A percentile compares a stretch with the other conserved stretches of the same genome.
These are phyloP conservation scores for Hirschfeldia incana DNA, from an alignment of 345 rosid genomes.

Conservation along the genomic window DNA sequence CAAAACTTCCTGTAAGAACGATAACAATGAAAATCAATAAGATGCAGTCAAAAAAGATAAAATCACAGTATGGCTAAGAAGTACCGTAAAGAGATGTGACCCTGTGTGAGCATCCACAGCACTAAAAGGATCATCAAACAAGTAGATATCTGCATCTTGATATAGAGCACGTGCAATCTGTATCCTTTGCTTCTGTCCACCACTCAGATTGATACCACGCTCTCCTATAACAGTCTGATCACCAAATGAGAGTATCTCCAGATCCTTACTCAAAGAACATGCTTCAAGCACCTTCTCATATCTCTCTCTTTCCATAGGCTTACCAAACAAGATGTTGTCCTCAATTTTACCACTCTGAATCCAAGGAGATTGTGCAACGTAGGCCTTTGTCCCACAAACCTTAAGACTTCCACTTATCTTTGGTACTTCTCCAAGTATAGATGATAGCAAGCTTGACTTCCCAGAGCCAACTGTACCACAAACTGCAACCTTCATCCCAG, in stretches of 20 bases:
- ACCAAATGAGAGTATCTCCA: conserved; percentile 47
- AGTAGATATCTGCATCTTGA: conserved; percentile 61
- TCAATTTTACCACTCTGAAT: conserved; percentile 73
- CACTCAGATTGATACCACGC: conserved; percentile 80
- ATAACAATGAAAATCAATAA: not conserved
- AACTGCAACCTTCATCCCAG: conserved; percentile 64
- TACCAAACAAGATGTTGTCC: conserved; percentile 63
- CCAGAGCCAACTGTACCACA: conserved; percentile 81
- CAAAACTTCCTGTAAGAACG: conserved; percentile 58
- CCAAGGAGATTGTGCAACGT: conserved; percentile 80
- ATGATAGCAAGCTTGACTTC: conserved; percentile 65
- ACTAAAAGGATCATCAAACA: conserved; percentile 86
- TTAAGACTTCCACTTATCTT: conserved; percentile 52
- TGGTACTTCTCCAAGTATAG: conserved; percentile 70
- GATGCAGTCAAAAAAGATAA: not conserved
- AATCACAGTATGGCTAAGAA: not conserved
- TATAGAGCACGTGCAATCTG: conserved; percentile 79
- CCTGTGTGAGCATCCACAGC: conserved; percentile 85
- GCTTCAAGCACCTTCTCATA: conserved; percentile 58
- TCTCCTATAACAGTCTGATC: conserved; percentile 77
- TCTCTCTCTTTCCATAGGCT: conserved; percentile 45
- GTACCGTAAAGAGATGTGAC: conserved; percentile 67
- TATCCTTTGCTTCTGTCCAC: conserved; percentile 84
- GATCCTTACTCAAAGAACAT: conserved; percentile 62
- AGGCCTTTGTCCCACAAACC: conserved; percentile 64